Conservation (phyloP, 495 filamentous ascomycete genomes). For the Neurospora africana region DNA sequence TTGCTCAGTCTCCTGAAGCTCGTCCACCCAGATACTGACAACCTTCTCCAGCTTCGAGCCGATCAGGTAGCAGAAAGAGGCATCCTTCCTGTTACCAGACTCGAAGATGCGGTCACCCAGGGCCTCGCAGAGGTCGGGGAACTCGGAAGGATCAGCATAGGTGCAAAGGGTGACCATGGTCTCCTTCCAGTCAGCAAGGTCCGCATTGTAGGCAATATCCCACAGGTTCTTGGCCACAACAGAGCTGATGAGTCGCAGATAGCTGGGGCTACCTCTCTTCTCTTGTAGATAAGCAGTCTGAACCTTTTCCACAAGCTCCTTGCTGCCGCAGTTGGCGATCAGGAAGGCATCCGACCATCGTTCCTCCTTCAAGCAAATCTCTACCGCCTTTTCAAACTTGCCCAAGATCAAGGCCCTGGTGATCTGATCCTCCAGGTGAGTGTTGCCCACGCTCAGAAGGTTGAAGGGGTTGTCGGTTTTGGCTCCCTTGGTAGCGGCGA, state of each 20-base stretch:
- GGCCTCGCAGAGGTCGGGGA: slow-evolving; percentile 91
- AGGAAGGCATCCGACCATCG: slow-evolving; percentile 94
- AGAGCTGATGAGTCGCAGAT: slow-evolving; percentile 80
- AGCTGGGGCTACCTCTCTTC: slow-evolving; percentile 74
- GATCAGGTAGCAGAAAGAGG: slow-evolving; percentile 89
- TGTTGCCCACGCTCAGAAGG: slow-evolving; percentile 69
- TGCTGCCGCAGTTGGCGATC: slow-evolving; percentile 93
- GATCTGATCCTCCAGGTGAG: slow-evolving; percentile 72
- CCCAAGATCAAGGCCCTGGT: slow-evolving; percentile 81
- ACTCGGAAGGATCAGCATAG: slow-evolving; percentile 81
- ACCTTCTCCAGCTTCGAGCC: slow-evolving; percentile 97
- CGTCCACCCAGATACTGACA: slow-evolving; percentile 81
- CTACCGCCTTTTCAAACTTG: slow-evolving; percentile 80
- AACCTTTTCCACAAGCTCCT: slow-evolving; percentile 86
- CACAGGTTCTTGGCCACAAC: slow-evolving; percentile 94
- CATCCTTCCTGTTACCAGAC: slow-evolving; percentile 65
- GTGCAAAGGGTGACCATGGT: slow-evolving; percentile 92
- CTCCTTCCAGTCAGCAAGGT: slow-evolving; percentile 89
- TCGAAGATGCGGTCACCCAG: slow-evolving; percentile 88
- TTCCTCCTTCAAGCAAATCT: slow-evolving; percentile 77
- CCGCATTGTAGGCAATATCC: slow-evolving; percentile 96
- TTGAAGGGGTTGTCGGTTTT: slow-evolving; percentile 43
- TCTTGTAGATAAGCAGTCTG: slow-evolving; percentile 84
- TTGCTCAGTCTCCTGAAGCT: slow-evolving; percentile 73
- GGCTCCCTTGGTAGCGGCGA: slow-evolving; percentile 41